Evolutionary conservation across 2,329 filamentous ascomycete species (phyloP).

Genomic region (Botryotinia convoluta): DNA sequence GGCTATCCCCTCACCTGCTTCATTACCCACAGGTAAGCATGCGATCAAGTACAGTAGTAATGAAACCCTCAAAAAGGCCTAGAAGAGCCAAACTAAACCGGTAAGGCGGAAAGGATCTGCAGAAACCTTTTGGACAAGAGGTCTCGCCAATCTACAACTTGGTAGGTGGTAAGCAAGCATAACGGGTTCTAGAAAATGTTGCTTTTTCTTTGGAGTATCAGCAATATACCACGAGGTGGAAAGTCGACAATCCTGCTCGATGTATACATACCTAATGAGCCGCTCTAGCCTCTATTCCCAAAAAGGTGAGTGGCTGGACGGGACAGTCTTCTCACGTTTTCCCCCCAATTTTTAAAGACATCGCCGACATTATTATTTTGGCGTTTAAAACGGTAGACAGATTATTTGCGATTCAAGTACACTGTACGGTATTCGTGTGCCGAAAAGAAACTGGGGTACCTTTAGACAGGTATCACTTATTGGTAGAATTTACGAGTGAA

Average conservation of each 20-base stretch:
- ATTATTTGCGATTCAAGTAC: not conserved
- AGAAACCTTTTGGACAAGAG: slow-evolving; percentile 13
- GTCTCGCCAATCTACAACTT: slow-evolving; percentile 22
- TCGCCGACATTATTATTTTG: slow-evolving; percentile 11
- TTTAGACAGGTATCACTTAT: slow-evolving; percentile 7
- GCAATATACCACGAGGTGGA: slow-evolving; percentile 12
- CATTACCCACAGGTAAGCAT: slow-evolving; percentile 3
- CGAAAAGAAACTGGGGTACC: slow-evolving; percentile 1
- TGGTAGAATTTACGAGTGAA: slow-evolving; percentile 10
- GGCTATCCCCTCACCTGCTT: not conserved
- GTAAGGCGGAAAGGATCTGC: slow-evolving; percentile 21
- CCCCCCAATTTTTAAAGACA: not conserved
- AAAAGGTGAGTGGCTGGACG: not conserved
- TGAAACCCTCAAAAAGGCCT: slow-evolving; percentile 15
- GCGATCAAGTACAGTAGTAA: slow-evolving; percentile 11
- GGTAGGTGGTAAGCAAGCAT: slow-evolving; percentile 10
- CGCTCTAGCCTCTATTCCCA: not conserved
- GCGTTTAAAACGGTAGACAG: slow-evolving; percentile 14
- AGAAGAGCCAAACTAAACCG: slow-evolving; percentile 19
- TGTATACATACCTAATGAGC: slow-evolving; percentile 12
- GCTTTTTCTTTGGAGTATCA: slow-evolving; percentile 15
- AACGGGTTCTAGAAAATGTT: slow-evolving; percentile 18
- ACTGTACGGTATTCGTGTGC: not conserved
- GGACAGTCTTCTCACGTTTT: not conserved
- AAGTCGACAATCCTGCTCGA: slow-evolving; percentile 5